Evolutionary conservation across 176 grass and related monocot species (phyloP).

Genomic region (Carex cristatella): DNA sequence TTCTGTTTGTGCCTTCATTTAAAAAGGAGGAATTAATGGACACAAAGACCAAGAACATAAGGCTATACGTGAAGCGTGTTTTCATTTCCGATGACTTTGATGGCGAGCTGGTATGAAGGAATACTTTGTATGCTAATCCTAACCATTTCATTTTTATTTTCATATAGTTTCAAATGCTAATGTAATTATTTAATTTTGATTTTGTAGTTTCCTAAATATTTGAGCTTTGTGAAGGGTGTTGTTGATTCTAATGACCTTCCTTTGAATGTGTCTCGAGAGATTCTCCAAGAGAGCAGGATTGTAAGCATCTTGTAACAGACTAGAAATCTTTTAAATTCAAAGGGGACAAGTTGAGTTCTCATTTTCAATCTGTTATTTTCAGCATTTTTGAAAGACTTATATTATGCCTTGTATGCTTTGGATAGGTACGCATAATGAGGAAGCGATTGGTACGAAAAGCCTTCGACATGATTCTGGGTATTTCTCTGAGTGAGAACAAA

Average conservation of each 20-base stretch:
- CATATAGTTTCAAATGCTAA: background rate
- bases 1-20: slow-evolving; percentile 82
- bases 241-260: slow-evolving; percentile 98
- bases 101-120: slow-evolving; percentile 64
- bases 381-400: background rate
- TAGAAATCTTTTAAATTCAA: background rate
- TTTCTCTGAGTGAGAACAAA: slow-evolving; percentile 94
- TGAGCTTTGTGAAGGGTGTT: slow-evolving; percentile 98
- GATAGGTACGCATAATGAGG: slow-evolving; percentile 95
- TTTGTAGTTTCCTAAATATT: slow-evolving; percentile 87
- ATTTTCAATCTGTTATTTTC: background rate
- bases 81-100: slow-evolving; percentile 99
- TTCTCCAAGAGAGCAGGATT: slow-evolving; percentile 99
- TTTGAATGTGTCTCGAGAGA: slow-evolving; percentile 96
- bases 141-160: slow-evolving; percentile 7
- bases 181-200: slow-evolving; percentile 14
- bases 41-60: slow-evolving; percentile 91
- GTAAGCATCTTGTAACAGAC: slow-evolving; percentile 36
- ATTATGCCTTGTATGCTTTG: background rate
- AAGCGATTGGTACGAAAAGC: slow-evolving; percentile 84
- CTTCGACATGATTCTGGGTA: slow-evolving; percentile 97
- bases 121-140: background rate
- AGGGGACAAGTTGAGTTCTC: slow-evolving; percentile 1
- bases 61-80: slow-evolving; percentile 90
- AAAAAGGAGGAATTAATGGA: slow-evolving; percentile 85